Conservation (phyloP, 192 early-diverging fungal genomes). For the Rhizophagus sp. region DNA sequence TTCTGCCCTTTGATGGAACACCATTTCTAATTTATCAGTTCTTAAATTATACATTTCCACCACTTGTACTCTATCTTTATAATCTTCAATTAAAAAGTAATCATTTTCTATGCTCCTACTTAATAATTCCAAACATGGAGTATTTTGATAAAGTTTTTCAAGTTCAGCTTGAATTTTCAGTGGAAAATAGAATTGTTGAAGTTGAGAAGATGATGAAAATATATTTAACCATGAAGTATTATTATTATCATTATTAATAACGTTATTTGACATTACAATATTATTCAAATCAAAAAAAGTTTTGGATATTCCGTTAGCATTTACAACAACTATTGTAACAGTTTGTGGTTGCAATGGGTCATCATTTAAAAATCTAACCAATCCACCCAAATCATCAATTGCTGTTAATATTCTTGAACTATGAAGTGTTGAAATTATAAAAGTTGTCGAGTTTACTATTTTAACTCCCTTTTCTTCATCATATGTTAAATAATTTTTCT, state of each 20-base stretch:
- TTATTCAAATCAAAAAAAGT: neutral
- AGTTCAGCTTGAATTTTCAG: neutral
- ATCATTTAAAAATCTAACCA: conserved; percentile 3
- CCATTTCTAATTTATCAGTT: conserved; percentile 6
- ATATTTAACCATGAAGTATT: neutral
- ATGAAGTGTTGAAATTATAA: neutral
- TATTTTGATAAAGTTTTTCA: conserved; percentile 10
- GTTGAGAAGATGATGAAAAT: neutral
- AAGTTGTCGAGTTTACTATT: neutral
- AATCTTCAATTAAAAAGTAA: conserved; percentile 13
- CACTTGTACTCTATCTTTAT: conserved; percentile 1
- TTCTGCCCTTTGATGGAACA: conserved; percentile 3
- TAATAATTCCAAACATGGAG: conserved; percentile 3
- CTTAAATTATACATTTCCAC: conserved; percentile 12
- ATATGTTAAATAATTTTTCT: neutral
- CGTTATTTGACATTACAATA: neutral
- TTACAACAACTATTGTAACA: neutral
- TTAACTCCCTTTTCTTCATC: neutral
- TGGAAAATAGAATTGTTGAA: conserved; percentile 10
- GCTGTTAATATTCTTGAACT: neutral
- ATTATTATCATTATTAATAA: neutral
- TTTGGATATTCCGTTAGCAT: neutral
- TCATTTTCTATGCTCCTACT: conserved; percentile 7
- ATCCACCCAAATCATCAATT: neutral
- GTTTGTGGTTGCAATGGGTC: neutral